A percentile compares a stretch with the other conserved stretches of the same genome.
Conservation (phyloP, 208 protist species). For the Acanthamoeba divionensis region DNA sequence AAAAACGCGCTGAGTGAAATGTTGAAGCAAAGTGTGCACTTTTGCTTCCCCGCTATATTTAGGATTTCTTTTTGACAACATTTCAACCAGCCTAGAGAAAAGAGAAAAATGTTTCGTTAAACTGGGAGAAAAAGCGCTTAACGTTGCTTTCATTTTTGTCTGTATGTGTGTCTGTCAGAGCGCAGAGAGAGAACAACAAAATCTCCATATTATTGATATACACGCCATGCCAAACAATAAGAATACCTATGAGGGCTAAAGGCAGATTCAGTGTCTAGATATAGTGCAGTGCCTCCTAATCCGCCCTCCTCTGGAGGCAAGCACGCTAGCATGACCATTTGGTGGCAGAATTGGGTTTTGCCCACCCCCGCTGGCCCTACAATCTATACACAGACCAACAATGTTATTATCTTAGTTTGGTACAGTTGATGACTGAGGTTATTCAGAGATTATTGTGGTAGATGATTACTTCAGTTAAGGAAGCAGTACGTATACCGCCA, state of each 20-base stretch:
- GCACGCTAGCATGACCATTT: slow-evolving; percentile 31
- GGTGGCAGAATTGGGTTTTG: slow-evolving; percentile 53
- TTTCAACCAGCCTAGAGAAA: slow-evolving; percentile 7
- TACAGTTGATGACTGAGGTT: neutral
- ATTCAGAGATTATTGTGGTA: neutral
- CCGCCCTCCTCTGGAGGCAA: slow-evolving; percentile 12
- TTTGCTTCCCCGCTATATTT: slow-evolving; percentile 3
- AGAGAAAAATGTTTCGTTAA: no score
- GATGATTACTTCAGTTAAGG: slow-evolving; percentile 18
- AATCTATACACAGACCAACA: neutral
- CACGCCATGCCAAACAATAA: no score
- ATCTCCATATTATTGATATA: no score
- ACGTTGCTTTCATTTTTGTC: no score
- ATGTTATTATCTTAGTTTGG: neutral
- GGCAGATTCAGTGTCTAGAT: slow-evolving; percentile 31
- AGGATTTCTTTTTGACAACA: slow-evolving; percentile 2
- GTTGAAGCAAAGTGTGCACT: neutral
- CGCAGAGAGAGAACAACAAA: no score
- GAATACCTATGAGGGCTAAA: slow-evolving; percentile 30
- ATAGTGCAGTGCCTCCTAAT: neutral
- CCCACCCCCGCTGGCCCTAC: slow-evolving; percentile 34
- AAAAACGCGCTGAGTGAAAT: neutral
- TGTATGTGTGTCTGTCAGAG: no score
- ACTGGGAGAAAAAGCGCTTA: no score
- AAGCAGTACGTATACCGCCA: neutral